Conservation (phyloP, 306 rosid genomes). For the Vigna reflexopilosa region DNA sequence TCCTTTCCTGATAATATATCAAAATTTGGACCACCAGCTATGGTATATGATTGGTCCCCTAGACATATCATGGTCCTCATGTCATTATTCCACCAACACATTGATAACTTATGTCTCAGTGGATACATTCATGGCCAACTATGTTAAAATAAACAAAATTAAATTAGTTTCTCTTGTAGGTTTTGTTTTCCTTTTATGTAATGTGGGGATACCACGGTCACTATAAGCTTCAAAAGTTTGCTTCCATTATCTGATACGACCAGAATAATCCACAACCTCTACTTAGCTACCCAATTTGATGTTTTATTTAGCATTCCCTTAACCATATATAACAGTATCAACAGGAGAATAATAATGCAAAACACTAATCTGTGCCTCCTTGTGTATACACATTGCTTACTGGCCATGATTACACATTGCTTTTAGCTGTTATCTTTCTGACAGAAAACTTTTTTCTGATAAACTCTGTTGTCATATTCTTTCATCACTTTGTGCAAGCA, state of each 20-base stretch:
- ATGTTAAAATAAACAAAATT: conserved; percentile 41
- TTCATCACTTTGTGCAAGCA: conserved; percentile 19
- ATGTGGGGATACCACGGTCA: conserved; percentile 46
- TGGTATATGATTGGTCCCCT: conserved; percentile 74
- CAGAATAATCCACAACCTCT: conserved; percentile 27
- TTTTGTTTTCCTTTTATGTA: conserved; percentile 32
- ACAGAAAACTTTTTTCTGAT: not conserved
- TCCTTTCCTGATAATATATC: conserved; percentile 50
- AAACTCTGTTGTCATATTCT: conserved; percentile 32
- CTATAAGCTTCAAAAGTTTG: conserved; percentile 33
- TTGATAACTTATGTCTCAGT: conserved; percentile 75
- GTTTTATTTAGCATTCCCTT: conserved; percentile 11
- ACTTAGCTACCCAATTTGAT: not conserved
- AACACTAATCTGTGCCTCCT: not conserved
- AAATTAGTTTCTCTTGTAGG: conserved; percentile 41
- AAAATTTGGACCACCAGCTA: conserved; percentile 63
- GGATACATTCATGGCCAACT: conserved; percentile 71
- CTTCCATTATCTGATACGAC: conserved; percentile 38
- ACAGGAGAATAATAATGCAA: conserved; percentile 12
- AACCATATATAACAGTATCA: not conserved
- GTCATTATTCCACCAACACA: conserved; percentile 76
- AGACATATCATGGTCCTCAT: conserved; percentile 67
- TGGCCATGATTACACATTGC: not conserved
- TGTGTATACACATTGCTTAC: not conserved
- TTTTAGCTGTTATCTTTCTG: conserved; percentile 2